Base-by-base conservation (phyloP, 1,284 basidiomycete genomes). In the Sanghuangporus baumii region DNA sequence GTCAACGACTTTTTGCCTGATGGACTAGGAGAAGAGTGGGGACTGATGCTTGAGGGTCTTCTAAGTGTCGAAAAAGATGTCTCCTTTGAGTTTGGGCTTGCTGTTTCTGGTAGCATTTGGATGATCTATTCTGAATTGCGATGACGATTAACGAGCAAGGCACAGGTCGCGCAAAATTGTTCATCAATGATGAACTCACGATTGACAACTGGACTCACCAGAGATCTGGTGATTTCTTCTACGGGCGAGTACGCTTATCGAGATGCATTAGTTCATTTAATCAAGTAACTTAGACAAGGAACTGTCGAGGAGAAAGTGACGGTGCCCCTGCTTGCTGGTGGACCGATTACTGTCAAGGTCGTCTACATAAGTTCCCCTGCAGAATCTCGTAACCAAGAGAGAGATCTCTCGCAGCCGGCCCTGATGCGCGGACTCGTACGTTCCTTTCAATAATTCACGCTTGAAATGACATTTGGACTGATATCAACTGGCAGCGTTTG, bases 131-230 rank as follows among this genome's bases (percentile, higher is more conserved):
- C 16, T 18, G 8, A 14, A 58, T 57, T 16, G 46, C 31, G 41
- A 31, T 20, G 16, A 12, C 12, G 34, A 9, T 57, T 40, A 18
- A 48, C 48, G 16, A 20, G n/a, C 12, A 9, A 20, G n/a, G 40
- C 43, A 23, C 48, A 78, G 79, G 80, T 6, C 78, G 82, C 36
- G 82, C 83, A 4, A 85, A 86, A 71, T 74, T 91, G 3, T 91
- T 78, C 74, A 73, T 91, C n/a, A 73, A 90, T 66, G 83, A 78
- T 14, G 71, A 83, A 68, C 70, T 88, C 61, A 74, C 80, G 3
- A 82, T 90, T 59, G 87, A 91, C 71, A 89, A 89, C 68, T 87
- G 85, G 81, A 85, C 83, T 14, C 81, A 81, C 64, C 85, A 87
- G 71, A 82, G 81, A 4, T 84, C 85, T 0, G 85, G 85, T 0